Evolutionary conservation across 1,284 basidiomycete species (phyloP).

Genomic region (Lentinula novae-zelandiae): DNA sequence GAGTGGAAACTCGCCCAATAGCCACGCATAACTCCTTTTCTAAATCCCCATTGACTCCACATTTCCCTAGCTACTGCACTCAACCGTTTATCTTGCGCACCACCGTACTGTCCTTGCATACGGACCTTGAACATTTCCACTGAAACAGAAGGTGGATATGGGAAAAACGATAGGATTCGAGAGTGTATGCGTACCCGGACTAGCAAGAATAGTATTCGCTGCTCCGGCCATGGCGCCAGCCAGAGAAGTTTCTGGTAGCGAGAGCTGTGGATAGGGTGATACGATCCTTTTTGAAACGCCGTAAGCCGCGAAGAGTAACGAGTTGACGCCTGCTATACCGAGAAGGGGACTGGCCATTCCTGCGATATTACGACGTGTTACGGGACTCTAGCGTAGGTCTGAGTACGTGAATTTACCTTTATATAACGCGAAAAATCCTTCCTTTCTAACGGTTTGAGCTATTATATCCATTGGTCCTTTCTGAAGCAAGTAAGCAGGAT

Average conservation of each 20-base stretch:
- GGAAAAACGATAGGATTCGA: not conserved
- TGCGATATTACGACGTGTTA: slow-evolving; percentile 24
- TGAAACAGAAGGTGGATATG: slow-evolving; percentile 22
- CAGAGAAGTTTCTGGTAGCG: slow-evolving; percentile 73
- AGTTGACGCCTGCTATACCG: slow-evolving; percentile 97
- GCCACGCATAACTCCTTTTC: slow-evolving; percentile 90
- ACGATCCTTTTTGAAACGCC: slow-evolving; percentile 78
- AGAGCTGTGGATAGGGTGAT: slow-evolving; percentile 83
- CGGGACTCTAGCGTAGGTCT: not conserved
- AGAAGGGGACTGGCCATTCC: slow-evolving; percentile 90
- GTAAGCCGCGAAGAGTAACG: slow-evolving; percentile 90
- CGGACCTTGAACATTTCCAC: slow-evolving; percentile 91
- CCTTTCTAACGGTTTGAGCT: slow-evolving; percentile 75
- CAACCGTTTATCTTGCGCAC: slow-evolving; percentile 72
- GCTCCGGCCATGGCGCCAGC: slow-evolving; percentile 93
- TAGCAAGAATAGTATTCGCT: slow-evolving; percentile 82
- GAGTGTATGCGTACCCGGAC: slow-evolving; percentile 59
- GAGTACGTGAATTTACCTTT: slow-evolving; percentile 57
- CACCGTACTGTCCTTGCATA: slow-evolving; percentile 95
- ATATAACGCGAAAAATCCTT: slow-evolving; percentile 88
- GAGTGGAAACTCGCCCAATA: slow-evolving; percentile 71
- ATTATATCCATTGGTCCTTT: slow-evolving; percentile 93
- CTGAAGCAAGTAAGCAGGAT: slow-evolving; percentile 33
- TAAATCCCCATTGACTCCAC: slow-evolving; percentile 83
- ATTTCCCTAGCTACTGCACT: slow-evolving; percentile 73